A percentile compares a stretch with the other conserved stretches of the same genome.
Evolutionary conservation across 768 basidiomycete genomes (phyloP).

Genomic region (Mrakia blollopis): DNA sequence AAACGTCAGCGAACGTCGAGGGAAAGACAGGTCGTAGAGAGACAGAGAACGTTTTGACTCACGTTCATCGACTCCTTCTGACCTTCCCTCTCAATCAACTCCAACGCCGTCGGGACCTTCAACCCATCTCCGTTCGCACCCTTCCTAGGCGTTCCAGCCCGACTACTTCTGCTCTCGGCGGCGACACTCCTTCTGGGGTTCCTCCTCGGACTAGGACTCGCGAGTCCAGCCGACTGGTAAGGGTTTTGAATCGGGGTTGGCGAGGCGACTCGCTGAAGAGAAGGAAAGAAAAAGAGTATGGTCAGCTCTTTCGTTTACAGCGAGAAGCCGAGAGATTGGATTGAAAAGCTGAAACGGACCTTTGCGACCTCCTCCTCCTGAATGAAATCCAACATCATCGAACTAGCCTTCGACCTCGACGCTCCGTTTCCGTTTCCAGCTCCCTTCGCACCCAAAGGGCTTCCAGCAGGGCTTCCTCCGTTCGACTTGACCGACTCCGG

Average conservation of each 20-base stretch:
- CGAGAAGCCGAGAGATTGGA: neutral
- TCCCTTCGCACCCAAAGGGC: neutral
- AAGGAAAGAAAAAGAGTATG: neutral
- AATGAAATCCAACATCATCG: slow-evolving; percentile 27
- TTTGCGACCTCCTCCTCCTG: slow-evolving; percentile 24
- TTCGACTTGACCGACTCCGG: slow-evolving; percentile 6
- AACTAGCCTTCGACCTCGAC: slow-evolving; percentile 7
- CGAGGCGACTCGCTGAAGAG: neutral
- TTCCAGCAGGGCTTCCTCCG: slow-evolving; percentile 19
- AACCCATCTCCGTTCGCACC: neutral
- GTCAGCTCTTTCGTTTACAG: neutral
- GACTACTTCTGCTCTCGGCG: slow-evolving; percentile 10
- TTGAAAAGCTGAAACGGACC: neutral
- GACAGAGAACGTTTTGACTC: neutral
- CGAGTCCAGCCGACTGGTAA: slow-evolving; percentile 29
- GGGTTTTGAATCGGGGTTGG: slow-evolving; percentile 23
- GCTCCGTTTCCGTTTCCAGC: neutral
- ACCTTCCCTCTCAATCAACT: slow-evolving; percentile 22
- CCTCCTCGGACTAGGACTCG: slow-evolving; percentile 21
- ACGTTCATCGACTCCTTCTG: slow-evolving; percentile 7
- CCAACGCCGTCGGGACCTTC: slow-evolving; percentile 11
- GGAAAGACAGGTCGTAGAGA: no score
- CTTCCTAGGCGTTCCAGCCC: neutral
- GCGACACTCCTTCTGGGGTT: slow-evolving; percentile 23
- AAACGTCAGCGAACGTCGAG: neutral